Base-by-base conservation (phyloP, 805 yeast genomes). In the Ogataea nakhonphanomensis region DNA sequence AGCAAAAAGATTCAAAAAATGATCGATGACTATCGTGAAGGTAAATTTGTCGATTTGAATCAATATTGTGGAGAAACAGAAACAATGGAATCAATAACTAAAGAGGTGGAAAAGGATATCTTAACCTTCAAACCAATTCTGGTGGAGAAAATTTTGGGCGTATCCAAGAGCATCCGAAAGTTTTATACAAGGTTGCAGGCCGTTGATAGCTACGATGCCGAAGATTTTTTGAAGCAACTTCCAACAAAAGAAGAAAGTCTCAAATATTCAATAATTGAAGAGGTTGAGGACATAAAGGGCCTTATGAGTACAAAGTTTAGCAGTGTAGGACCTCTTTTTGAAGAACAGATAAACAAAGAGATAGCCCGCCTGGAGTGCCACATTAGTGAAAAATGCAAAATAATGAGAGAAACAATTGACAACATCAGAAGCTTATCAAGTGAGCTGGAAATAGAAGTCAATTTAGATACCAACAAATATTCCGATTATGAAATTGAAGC, bases 331-430 rank as follows among this genome's bases (percentile, higher is more conserved):
- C 64, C 64, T 2, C 33, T 13, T 3, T 32, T 61, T 21, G 38
- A 49, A 24, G 47, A 46, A 25, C 48, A 48, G 35, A 46, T 66
- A 11, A 58, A 57, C 31, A 41, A 40, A 13, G 69, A 68, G 39
- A 54, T 57, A 14, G 45, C 37, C 5, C 48, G 51, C 30, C 46
- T 65, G 24, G 49, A 59, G 39, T 42, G 33, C 20, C 49, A 51
- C 35, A 46, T 62, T 25, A 43, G 50, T 5, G 41, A 45, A 6
- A 55, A 45, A 27, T 29, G 53, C 6, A 36, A 46, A 7, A 51
- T 56, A 11, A 35, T 62, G 46, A 47, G 20, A 5, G 14, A 31
- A 8, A 28, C 43, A 11, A 46, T 51, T 3, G 25, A 28, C 5
- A 20, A 31, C 2, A 38, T 48, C 34, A 22, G 31, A 3, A 21